Percentiles rank a stretch among this genome's conserved stretches.
Conservation (phyloP, 768 basidiomycete species). For the Coprinopsis cinerea region DNA sequence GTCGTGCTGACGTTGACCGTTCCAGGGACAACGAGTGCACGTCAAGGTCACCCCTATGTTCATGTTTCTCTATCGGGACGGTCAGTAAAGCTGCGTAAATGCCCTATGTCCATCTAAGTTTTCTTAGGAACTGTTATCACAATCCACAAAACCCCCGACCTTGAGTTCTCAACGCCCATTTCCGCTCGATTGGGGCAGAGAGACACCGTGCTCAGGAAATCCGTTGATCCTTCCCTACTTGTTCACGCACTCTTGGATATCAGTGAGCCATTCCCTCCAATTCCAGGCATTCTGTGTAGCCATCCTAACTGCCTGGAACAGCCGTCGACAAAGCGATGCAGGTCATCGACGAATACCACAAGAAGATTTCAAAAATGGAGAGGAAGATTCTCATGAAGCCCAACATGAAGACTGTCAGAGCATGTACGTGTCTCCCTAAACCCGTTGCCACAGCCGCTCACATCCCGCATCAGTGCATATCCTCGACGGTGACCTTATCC, state of each 20-base stretch:
- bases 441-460: neutral
- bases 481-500: slow-evolving; percentile 64
- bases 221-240: slow-evolving; percentile 63
- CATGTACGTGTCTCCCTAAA: slow-evolving; percentile 33
- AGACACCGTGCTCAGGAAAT: slow-evolving; percentile 55
- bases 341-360: slow-evolving; percentile 64
- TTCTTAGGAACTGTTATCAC: slow-evolving; percentile 59
- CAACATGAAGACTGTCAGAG: slow-evolving; percentile 53
- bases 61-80: slow-evolving; percentile 63
- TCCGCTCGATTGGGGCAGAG: slow-evolving; percentile 48
- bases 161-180: slow-evolving; percentile 52
- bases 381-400: slow-evolving; percentile 53
- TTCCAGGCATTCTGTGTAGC: neutral
- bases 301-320: slow-evolving; percentile 16
- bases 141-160: slow-evolving; percentile 40
- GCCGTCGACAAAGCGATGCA: slow-evolving; percentile 66
- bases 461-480: slow-evolving; percentile 53
- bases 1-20: neutral
- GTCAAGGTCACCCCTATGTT: slow-evolving; percentile 58
- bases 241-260: slow-evolving; percentile 65
- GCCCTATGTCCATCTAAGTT: neutral
- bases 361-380: slow-evolving; percentile 57
- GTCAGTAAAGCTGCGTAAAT: slow-evolving; percentile 25
- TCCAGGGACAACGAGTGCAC: slow-evolving; percentile 48
- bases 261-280: slow-evolving; percentile 23